A percentile compares a stretch with the other conserved stretches of the same genome.
Conservation (phyloP, 257 asterid genomes). For the Penstemon newberryi region DNA sequence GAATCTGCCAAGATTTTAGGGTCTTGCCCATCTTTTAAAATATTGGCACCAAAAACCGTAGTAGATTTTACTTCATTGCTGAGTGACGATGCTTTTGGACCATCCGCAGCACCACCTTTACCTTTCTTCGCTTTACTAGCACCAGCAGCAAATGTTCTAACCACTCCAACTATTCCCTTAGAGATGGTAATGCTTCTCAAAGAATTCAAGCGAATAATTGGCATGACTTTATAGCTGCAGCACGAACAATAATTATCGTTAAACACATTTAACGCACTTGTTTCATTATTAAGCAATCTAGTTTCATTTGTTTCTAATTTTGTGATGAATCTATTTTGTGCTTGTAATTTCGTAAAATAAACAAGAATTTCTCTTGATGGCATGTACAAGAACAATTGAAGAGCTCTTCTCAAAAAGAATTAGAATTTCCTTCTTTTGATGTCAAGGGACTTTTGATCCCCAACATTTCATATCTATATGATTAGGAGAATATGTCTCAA, state of each 20-base stretch:
- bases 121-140: conserved; percentile 84
- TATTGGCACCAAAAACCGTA: conserved; percentile 77
- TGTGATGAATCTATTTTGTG: no score
- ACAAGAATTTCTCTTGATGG: neutral
- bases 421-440: neutral
- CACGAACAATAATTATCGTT: conserved; percentile 12
- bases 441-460: neutral
- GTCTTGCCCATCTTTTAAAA: conserved; percentile 83
- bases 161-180: conserved; percentile 41
- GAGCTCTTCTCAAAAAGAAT: neutral
- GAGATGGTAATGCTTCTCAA: conserved; percentile 41
- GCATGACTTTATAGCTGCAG: conserved; percentile 48
- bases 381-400: neutral
- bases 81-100: conserved; percentile 68
- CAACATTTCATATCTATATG: neutral
- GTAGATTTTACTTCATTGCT: conserved; percentile 93
- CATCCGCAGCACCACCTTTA: conserved; percentile 77
- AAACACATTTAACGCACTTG: neutral
- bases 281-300: neutral
- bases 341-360: neutral
- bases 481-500: neutral
- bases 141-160: conserved; percentile 78
- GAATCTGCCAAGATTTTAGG: conserved; percentile 80
- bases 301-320: neutral
- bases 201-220: conserved; percentile 40